phyloP scores from a whole-genome alignment of 352 stramenopile genomes.

The Phytophthora cajani region DNA sequence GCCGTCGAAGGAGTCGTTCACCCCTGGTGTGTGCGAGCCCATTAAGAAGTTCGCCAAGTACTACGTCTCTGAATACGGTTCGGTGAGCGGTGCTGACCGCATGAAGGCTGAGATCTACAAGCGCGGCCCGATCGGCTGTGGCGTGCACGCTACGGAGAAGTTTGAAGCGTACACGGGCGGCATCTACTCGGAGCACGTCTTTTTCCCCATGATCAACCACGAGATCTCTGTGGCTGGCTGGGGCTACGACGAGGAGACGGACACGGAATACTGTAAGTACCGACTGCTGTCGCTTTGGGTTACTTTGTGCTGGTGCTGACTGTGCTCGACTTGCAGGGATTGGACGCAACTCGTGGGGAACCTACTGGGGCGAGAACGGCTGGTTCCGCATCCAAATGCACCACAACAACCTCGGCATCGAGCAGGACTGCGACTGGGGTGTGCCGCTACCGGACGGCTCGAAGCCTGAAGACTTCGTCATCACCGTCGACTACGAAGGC shows the following conservation, averaged over 20 bases:
- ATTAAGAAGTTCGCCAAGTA: slow-evolving; percentile 91
- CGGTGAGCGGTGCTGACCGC: slow-evolving; percentile 79
- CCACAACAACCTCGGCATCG: slow-evolving; percentile 91
- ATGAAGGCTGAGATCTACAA: slow-evolving; percentile 95
- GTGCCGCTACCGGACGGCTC: slow-evolving; percentile 84
- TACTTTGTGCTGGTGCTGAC: slow-evolving; percentile 3
- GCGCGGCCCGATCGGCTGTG: slow-evolving; percentile 90
- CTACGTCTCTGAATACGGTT: slow-evolving; percentile 91
- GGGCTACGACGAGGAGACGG: slow-evolving; percentile 85
- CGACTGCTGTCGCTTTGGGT: neutral
- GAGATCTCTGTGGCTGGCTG: slow-evolving; percentile 91
- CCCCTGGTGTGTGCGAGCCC: slow-evolving; percentile 78
- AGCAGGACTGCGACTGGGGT: slow-evolving; percentile 90
- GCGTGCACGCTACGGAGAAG: slow-evolving; percentile 86
- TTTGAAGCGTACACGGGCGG: slow-evolving; percentile 83
- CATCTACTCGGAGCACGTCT: slow-evolving; percentile 87
- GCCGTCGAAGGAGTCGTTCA: slow-evolving; percentile 89
- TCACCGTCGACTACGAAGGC: slow-evolving; percentile 39
- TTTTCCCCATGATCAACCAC: slow-evolving; percentile 87
- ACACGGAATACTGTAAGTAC: slow-evolving; percentile 89
- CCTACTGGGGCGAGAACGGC: slow-evolving; percentile 93
- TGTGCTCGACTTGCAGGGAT: slow-evolving; percentile 57
- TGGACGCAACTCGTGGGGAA: slow-evolving; percentile 92
- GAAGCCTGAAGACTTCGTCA: slow-evolving; percentile 58
- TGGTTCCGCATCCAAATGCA: slow-evolving; percentile 93